Base-by-base conservation (phyloP, 495 filamentous ascomycete genomes). In the Lepraria neglecta region DNA sequence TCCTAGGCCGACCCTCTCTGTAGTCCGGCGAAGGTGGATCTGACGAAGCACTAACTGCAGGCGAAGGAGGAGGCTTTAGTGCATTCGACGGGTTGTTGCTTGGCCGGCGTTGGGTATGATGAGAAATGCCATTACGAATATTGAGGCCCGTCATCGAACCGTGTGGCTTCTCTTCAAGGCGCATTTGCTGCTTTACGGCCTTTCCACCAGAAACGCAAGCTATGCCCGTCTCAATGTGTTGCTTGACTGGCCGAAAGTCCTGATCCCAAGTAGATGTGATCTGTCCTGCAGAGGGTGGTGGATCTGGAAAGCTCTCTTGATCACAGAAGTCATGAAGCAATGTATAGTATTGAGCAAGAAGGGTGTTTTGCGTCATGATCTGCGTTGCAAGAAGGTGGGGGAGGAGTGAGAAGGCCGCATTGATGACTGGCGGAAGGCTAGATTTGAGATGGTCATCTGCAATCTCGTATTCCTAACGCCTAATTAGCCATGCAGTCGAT, bases 301-400 rank as follows among this genome's bases (percentile, higher is more conserved):
- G 87, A 10, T 85, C 87, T 2, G 86, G 85, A 68, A 92, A 89
- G 11, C 80, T 76, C 59, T 84, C 76, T 28, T 87, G 81, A 58
- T 86, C 76, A 63, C 88, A 90, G 72, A 88, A 97, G 61, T 83
- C 83, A 69, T 91, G 85, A 4, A 96, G 75, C 0, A 84, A 77
- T 12, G 92, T 96, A 74, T 97, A 97, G 65, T 89, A 87, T 59
- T 94, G 77, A 0, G 84, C 92, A 3, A 96, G 80, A 30, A 97
- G 77, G 45, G 84, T 82, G 71, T 92, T 94, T 67, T 97, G 92
- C 43, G 90, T 84, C 67, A 87, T 78, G 30, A 96, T 83, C 63
- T 92, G 86, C 43, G 80, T 82, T 35, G 81, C 78, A 4, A 95
- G 78, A 17, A 97, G 73, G 42, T 84, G 82, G n/a, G 90, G 90